Evolutionary conservation across 1,284 basidiomycete species (phyloP), one percentile per base, ranked within the genome.

Genomic region (Rhodotorula sp.): DNA sequence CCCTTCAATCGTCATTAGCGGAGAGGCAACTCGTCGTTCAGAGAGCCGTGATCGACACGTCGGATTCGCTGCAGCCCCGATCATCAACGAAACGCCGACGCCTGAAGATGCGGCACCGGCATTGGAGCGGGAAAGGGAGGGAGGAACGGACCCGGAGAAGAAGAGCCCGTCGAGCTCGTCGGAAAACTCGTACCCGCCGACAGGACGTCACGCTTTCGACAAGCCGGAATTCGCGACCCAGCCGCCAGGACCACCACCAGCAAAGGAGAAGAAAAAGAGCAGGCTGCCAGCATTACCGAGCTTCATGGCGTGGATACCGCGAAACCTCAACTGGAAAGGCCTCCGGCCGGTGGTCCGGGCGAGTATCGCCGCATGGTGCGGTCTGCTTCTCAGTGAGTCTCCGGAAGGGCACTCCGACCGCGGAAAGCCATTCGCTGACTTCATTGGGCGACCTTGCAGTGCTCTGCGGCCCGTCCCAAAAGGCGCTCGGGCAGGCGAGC

Each of bases 281-380:
- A 28, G 47, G 8, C 18, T 65, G 4, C 70, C 70, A 6, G 52
- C 64, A 0, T n/a, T 72, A 3, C 70, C 70, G 4, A 56, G 34
- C 2, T 60, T 48, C 5, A 50, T 75, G 26, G 68, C 56, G 3
- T 75, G 73, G 73, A 58, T 64, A 8, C 60, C 65, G 28, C 67
- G 71, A n/a, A 66, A 73, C 15, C 19, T 73, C 15, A 75, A 71
- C 56, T 75, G 74, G 74, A 75, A 75, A 47, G 69, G 71, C 0
- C n/a, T 60, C 21, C 54, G 71, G n/a, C 71, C 72, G 6, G 71
- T 69, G 26, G 3, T 73, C 4, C 50, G 75, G 1, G 38, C 70
- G 21, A 61, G 65, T 23, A 48, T 76, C 19, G 64, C 73, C 31
- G 69, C 69, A 7, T 76, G 75, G 75, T 70, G 71, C 47, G 75